phyloP scores from a whole-genome alignment of 768 basidiomycete species.

The Trametes cubensis region DNA sequence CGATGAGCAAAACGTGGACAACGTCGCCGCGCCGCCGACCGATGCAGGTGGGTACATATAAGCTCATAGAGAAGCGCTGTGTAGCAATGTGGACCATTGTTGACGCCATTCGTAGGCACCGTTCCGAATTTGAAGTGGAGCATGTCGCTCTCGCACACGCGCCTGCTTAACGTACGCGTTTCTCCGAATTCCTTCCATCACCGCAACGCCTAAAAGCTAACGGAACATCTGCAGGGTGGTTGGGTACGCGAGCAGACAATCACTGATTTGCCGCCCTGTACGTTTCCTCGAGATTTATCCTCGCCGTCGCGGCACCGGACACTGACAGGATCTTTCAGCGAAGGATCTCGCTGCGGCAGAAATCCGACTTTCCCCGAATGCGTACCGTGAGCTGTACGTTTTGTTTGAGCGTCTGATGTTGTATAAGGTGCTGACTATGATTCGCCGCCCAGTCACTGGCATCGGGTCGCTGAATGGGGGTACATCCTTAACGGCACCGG shows the following conservation, averaged over 20 bases:
- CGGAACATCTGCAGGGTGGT: slow-evolving; percentile 23
- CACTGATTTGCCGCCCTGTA: slow-evolving; percentile 33
- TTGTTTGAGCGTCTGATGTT: not conserved
- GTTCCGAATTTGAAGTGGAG: slow-evolving; percentile 33
- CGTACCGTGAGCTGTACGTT: slow-evolving; percentile 31
- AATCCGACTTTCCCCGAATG: slow-evolving; percentile 28
- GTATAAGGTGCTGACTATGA: not conserved
- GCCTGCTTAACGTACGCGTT: slow-evolving; percentile 26
- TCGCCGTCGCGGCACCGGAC: not conserved
- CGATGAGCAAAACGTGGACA: slow-evolving; percentile 31
- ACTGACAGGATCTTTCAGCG: slow-evolving; percentile 22
- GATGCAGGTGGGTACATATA: slow-evolving; percentile 25
- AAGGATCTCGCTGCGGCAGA: slow-evolving; percentile 33
- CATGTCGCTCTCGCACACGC: slow-evolving; percentile 32
- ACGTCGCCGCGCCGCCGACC: slow-evolving; percentile 29
- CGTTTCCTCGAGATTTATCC: not conserved
- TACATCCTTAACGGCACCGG: slow-evolving; percentile 32
- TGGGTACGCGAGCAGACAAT: slow-evolving; percentile 34
- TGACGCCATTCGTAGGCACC: slow-evolving; percentile 25
- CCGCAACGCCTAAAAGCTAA: not conserved
- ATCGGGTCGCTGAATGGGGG: slow-evolving; percentile 34
- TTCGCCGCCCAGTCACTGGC: slow-evolving; percentile 29
- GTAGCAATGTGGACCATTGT: slow-evolving; percentile 8
- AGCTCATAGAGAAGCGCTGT: not conserved
- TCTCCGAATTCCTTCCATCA: not conserved